phyloP scores from a whole-genome alignment of 306 rosid genomes.

The Quercus engelmannii region DNA sequence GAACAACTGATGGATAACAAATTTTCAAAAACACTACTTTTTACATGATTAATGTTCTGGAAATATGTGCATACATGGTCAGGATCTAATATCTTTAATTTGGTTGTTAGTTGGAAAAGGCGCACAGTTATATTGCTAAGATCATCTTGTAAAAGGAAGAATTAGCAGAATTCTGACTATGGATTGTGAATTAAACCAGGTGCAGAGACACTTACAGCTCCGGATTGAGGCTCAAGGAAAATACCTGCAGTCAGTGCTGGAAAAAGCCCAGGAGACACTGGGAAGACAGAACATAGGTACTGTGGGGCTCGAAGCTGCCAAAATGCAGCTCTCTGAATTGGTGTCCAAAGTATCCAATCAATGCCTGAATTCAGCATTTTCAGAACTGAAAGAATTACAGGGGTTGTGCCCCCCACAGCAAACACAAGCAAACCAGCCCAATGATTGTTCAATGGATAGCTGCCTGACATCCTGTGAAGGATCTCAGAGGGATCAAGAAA shows the following conservation, averaged over 20 bases:
- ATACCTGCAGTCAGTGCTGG: constrained; percentile 74
- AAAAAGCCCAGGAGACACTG: constrained; percentile 81
- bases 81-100: neutral
- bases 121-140: neutral
- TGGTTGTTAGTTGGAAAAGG: neutral
- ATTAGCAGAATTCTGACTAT: constrained; percentile 8
- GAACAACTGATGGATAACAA: neutral
- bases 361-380: constrained; percentile 63
- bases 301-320: constrained; percentile 68
- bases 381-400: constrained; percentile 56
- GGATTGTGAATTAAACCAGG: constrained; percentile 39
- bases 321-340: constrained; percentile 84
- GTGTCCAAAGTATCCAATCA: constrained; percentile 87
- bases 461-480: constrained; percentile 78
- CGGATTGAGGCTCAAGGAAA: constrained; percentile 95
- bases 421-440: constrained; percentile 34
- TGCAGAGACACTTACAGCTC: constrained; percentile 81
- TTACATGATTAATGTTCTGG: neutral
- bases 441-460: constrained; percentile 72
- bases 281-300: constrained; percentile 59
- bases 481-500: constrained; percentile 60
- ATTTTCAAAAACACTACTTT: neutral
- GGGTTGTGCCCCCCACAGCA: constrained; percentile 42
- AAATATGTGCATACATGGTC: neutral
- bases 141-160: neutral